A percentile compares a stretch with the other conserved stretches of the same genome.
Evolutionary conservation across 768 basidiomycete species (phyloP).

Genomic region (Tephrocybe sp.): DNA sequence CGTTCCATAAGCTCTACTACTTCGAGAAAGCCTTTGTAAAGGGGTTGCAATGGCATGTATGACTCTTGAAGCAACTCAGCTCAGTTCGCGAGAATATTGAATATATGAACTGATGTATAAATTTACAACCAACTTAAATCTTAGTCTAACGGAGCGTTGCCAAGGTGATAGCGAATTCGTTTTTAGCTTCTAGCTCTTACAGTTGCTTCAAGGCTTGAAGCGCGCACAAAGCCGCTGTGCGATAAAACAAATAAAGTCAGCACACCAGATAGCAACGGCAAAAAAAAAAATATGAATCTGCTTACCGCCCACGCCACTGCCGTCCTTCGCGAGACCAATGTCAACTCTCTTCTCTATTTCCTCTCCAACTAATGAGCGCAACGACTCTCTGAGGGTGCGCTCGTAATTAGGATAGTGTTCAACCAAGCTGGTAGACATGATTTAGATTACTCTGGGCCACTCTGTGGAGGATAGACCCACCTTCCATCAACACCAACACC

Average conservation of each 20-base stretch:
- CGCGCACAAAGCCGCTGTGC: constrained; percentile 81
- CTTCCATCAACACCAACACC: constrained; percentile 93
- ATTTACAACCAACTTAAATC: background rate
- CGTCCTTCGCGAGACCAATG: constrained; percentile 95
- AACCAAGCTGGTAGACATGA: constrained; percentile 57
- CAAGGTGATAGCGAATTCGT: background rate
- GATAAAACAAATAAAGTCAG: constrained; percentile 1
- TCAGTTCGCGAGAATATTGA: background rate
- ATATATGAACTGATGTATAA: background rate
- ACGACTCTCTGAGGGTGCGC: constrained; percentile 65
- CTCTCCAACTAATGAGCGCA: constrained; percentile 73
- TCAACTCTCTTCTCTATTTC: constrained; percentile 77
- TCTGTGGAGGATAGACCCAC: constrained; percentile 30
- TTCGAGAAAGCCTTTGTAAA: no score
- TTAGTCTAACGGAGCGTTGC: background rate
- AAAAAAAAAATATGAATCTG: constrained; percentile 8
- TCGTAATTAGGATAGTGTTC: constrained; percentile 93
- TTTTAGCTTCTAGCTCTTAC: constrained; percentile 15
- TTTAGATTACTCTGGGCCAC: background rate
- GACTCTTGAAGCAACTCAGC: no score
- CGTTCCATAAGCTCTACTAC: no score
- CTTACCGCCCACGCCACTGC: constrained; percentile 95
- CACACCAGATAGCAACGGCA: constrained; percentile 6
- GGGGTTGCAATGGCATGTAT: no score
- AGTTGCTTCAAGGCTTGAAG: constrained; percentile 70